These are phyloP conservation scores for Suillus clintonianus DNA, from an alignment of 768 basidiomycete genomes.

Conservation along the genomic window DNA sequence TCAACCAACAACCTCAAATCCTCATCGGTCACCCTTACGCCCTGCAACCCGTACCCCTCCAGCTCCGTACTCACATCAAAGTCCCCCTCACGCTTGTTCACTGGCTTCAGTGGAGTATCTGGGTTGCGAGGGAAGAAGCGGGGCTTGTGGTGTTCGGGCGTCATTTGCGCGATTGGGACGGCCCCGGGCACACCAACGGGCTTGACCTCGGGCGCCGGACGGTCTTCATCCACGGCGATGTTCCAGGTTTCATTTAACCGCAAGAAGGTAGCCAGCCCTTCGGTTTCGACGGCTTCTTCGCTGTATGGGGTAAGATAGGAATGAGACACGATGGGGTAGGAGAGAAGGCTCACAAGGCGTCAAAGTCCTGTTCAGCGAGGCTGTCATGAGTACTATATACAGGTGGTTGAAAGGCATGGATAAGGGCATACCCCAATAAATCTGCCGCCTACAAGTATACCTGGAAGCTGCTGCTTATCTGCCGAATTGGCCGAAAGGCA, in stretches of 20 bases:
- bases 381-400: slow-evolving; percentile 5
- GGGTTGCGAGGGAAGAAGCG: slow-evolving; percentile 50
- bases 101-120: slow-evolving; percentile 51
- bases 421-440: slow-evolving; percentile 69
- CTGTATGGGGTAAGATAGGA: slow-evolving; percentile 37
- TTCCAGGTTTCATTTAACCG: slow-evolving; percentile 74
- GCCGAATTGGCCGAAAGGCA: slow-evolving; percentile 10
- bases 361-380: slow-evolving; percentile 52
- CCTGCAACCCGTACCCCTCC: slow-evolving; percentile 70
- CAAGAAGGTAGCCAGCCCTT: slow-evolving; percentile 70
- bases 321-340: slow-evolving; percentile 2
- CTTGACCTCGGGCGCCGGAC: slow-evolving; percentile 52
- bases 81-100: slow-evolving; percentile 56
- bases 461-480: slow-evolving; percentile 87
- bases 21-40: slow-evolving; percentile 74
- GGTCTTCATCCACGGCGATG: slow-evolving; percentile 56
- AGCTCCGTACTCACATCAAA: slow-evolving; percentile 72
- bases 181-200: slow-evolving; percentile 85
- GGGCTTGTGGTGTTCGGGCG: slow-evolving; percentile 67
- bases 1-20: slow-evolving; percentile 71
- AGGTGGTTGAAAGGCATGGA: slow-evolving; percentile 2
- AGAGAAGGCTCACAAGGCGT: slow-evolving; percentile 62
- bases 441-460: slow-evolving; percentile 74
- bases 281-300: slow-evolving; percentile 84
- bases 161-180: slow-evolving; percentile 73